Percentiles rank a stretch among this genome's conserved stretches.
phyloP scores from a whole-genome alignment of 2,329 filamentous ascomycete species.

The Stagonosporopsis cucurbitacearum region DNA sequence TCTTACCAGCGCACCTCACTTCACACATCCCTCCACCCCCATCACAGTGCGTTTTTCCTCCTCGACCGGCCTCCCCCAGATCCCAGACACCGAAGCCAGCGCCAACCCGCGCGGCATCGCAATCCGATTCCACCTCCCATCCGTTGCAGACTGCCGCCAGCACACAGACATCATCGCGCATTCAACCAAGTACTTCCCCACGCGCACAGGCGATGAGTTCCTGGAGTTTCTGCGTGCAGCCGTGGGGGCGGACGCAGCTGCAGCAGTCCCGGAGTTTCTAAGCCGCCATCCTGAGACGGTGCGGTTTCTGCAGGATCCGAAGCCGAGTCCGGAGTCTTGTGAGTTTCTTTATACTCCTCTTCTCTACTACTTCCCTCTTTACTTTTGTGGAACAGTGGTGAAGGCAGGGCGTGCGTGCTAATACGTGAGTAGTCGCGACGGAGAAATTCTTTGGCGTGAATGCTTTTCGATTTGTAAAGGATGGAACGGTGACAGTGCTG shows the following conservation, averaged over 20 bases:
- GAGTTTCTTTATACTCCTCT: not conserved
- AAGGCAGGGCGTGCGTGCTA: not conserved
- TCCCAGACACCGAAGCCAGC: constrained; percentile 58
- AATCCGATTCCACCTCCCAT: constrained; percentile 58
- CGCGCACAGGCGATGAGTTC: constrained; percentile 60
- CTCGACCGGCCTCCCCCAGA: constrained; percentile 58
- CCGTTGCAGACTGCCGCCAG: constrained; percentile 46
- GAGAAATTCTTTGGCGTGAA: constrained; percentile 59
- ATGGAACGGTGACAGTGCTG: constrained; percentile 54
- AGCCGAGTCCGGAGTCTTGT: constrained; percentile 57
- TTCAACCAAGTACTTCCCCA: constrained; percentile 60
- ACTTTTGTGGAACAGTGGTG: not conserved
- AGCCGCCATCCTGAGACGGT: constrained; percentile 55
- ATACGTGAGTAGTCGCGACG: constrained; percentile 45
- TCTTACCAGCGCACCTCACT: constrained; percentile 59
- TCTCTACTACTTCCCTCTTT: not conserved
- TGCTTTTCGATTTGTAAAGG: constrained; percentile 56
- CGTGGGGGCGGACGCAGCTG: constrained; percentile 39
- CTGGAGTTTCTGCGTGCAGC: constrained; percentile 56
- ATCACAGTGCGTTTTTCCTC: constrained; percentile 60
- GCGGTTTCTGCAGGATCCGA: constrained; percentile 58
- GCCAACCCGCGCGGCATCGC: constrained; percentile 57
- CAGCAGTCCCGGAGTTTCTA: constrained; percentile 53
- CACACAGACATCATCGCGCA: constrained; percentile 66
- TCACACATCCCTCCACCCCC: constrained; percentile 54